phyloP scores from a whole-genome alignment of 495 filamentous ascomycete genomes.

The Penicillium pancosmium region DNA sequence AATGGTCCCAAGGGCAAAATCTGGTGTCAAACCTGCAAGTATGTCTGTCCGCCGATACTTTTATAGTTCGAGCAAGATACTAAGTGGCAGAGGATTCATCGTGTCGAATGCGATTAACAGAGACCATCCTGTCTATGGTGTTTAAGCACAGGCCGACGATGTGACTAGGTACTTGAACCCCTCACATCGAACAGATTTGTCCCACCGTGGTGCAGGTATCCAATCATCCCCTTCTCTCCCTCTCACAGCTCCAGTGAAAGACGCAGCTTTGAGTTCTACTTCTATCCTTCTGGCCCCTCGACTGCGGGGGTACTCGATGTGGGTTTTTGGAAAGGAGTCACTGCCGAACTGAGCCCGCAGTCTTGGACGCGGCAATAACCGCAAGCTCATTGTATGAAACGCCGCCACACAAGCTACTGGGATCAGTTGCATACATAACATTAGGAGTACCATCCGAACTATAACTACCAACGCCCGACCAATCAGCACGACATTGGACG shows the following conservation, averaged over 20 bases:
- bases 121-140: slow-evolving; percentile 9
- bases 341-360: slow-evolving; percentile 49
- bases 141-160: slow-evolving; percentile 12
- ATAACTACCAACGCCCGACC: background rate
- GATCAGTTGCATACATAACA: background rate
- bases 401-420: background rate
- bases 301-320: slow-evolving; percentile 44
- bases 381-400: background rate
- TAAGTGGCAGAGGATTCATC: background rate
- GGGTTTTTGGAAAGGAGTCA: slow-evolving; percentile 50
- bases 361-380: slow-evolving; percentile 37
- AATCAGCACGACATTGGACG: background rate
- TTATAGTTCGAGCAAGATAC: no score
- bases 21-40: no score
- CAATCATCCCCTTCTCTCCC: slow-evolving; percentile 3
- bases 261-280: background rate
- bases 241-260: background rate
- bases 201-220: background rate
- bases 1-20: no score
- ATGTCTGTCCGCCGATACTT: no score
- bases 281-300: slow-evolving; percentile 4
- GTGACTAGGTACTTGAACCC: slow-evolving; percentile 4
- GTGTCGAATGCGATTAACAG: slow-evolving; percentile 15
- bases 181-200: slow-evolving; percentile 5
- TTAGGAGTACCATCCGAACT: background rate